Evolutionary conservation across 805 yeast genomes (phyloP), one percentile per base, ranked within the genome.

Genomic region (Kluyveromyces wickerhamii): DNA sequence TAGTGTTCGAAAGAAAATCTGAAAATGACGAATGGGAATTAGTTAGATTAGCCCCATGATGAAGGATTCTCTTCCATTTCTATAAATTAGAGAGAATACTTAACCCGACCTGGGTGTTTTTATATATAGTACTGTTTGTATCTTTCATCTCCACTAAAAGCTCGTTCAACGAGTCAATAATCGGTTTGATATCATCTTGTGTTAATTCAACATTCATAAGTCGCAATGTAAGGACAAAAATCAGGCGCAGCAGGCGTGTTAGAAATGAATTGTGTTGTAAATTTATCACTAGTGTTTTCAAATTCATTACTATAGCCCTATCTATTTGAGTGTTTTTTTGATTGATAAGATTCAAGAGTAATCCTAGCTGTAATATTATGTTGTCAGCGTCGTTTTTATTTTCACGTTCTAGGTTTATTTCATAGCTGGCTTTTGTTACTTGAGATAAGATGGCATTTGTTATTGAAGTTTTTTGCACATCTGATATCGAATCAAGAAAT

Each of bases 11-110:
- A 41, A 69, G 94, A 55, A 74, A 71, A 16, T 44, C 55, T 7
- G 70, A 63, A 12, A 66, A 62, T 10, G 65, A 57, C 1, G 61
- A 66, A 21, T 88, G 94, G 94, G 59, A 67, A 32, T 48, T 80
- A 20, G 61, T 66, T 24, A 73, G 96, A 59, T 62, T 86, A 26
- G 83, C 94, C 6, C 94, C 96, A 44, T 76, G 35, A 51, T 26
- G 13, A 26, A 10, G n/a, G n/a, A 7, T n/a, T 26, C 7, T 26
- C 12, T 19, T 14, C 14, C n/a, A 26, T 26, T 9, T 7, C n/a
- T n/a, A n/a, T n/a, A n/a, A n/a, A n/a, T n/a, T n/a, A n/a, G n/a
- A n/a, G 26, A 35, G 34, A 36, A 30, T 35, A 25, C 28, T 2
- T 21, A 37, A 17, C 14, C 42, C 44, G 19, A 25, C 27, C 10